These are phyloP conservation scores for Esteya vermicola DNA, from an alignment of 2,329 filamentous ascomycete species.

Conservation along the genomic window DNA sequence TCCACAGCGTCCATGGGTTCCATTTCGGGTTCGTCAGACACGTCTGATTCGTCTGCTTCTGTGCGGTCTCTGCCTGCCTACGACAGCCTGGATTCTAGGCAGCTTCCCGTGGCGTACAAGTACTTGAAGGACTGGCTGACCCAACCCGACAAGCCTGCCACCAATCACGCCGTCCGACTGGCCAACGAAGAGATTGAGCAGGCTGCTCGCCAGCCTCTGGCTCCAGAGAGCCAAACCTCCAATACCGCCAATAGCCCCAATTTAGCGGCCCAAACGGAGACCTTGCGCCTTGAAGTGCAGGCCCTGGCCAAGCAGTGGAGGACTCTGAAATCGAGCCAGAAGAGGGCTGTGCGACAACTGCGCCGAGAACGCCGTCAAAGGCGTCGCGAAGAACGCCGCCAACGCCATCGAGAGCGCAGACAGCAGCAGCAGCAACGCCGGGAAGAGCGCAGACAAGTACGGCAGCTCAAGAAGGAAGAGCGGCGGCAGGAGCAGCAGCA, in stretches of 20 bases:
- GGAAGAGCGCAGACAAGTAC: not conserved
- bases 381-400: not conserved
- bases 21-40: conserved; percentile 1
- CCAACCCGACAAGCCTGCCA: conserved; percentile 33
- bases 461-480: not conserved
- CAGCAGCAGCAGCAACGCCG: conserved; percentile 1
- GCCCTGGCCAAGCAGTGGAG: conserved; percentile 29
- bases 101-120: conserved; percentile 30
- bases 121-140: conserved; percentile 34
- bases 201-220: not conserved
- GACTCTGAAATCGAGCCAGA: conserved; percentile 22
- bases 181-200: conserved; percentile 13
- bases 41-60: conserved; percentile 16
- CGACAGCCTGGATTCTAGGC: conserved; percentile 32
- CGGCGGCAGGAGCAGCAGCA: not conserved
- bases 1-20: not conserved
- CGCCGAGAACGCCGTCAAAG: conserved; percentile 14
- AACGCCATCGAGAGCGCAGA: not conserved
- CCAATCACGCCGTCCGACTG: conserved; percentile 26
- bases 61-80: conserved; percentile 40
- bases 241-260: too few species aligned
- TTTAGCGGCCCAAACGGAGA: too few species aligned
- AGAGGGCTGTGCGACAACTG: conserved; percentile 16
- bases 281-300: conserved; percentile 29
- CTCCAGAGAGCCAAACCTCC: not conserved